Conservation (phyloP, 1,284 basidiomycete species). For the Prillingera fragicola region DNA sequence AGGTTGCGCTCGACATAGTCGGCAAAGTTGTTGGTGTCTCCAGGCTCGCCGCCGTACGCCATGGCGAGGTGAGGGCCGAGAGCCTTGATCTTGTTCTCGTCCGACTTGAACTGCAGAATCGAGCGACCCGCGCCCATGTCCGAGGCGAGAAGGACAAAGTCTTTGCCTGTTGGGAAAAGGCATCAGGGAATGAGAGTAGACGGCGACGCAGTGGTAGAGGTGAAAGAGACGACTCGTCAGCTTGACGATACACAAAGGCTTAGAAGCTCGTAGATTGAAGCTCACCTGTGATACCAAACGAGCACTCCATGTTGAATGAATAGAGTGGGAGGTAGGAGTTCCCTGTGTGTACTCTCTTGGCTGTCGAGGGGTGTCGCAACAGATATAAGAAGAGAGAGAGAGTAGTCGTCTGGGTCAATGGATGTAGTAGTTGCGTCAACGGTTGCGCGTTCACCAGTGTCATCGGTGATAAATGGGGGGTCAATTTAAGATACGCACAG, state of each 20-base stretch:
- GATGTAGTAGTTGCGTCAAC: neutral
- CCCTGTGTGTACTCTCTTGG: too few relatives aligned
- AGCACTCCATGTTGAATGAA: slow-evolving; percentile 49
- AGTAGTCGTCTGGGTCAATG: slow-evolving; percentile 1
- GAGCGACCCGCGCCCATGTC: slow-evolving; percentile 82
- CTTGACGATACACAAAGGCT: neutral
- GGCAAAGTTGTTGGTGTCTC: slow-evolving; percentile 94
- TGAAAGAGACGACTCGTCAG: too few relatives aligned
- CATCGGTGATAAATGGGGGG: neutral
- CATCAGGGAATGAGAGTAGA: neutral
- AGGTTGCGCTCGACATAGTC: slow-evolving; percentile 96
- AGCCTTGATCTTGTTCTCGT: slow-evolving; percentile 95
- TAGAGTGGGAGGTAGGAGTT: too few relatives aligned
- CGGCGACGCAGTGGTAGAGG: neutral
- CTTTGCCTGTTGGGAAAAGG: slow-evolving; percentile 72
- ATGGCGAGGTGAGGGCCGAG: slow-evolving; percentile 89
- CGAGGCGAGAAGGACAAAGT: slow-evolving; percentile 82
- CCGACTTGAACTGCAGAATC: slow-evolving; percentile 94
- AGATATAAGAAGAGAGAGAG: neutral
- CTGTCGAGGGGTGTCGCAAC: neutral
- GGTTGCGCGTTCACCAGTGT: neutral
- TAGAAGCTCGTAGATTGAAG: slow-evolving; percentile 1
- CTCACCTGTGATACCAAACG: slow-evolving; percentile 51
- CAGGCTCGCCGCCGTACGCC: slow-evolving; percentile 92
- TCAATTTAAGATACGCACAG: neutral